Conservation (phyloP, 495 filamentous ascomycete species). For the Cercophora scortea region DNA sequence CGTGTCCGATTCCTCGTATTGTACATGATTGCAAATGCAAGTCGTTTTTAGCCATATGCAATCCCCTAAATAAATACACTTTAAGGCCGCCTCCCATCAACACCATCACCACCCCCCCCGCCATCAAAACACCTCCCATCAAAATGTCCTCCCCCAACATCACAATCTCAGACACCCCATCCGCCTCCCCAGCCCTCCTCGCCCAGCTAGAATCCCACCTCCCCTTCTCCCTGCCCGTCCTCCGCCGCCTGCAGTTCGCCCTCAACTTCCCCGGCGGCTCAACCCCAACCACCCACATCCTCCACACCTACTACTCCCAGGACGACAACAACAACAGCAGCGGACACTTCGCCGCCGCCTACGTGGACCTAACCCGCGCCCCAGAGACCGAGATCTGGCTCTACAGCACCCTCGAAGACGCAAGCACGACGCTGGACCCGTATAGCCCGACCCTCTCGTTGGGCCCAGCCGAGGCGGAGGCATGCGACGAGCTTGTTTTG, state of each 20-base stretch:
- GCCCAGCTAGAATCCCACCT: conserved; percentile 39
- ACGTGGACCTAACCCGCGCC: conserved; percentile 47
- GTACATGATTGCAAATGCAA: no score
- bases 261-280: conserved; percentile 25
- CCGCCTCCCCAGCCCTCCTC: conserved; percentile 28
- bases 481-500: not conserved
- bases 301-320: conserved; percentile 28
- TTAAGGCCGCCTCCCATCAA: not conserved
- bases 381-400: conserved; percentile 56
- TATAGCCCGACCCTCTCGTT: not conserved
- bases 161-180: conserved; percentile 23
- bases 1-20: no score
- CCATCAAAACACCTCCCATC: no score
- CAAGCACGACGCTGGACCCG: not conserved
- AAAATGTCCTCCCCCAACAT: no score
- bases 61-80: no score
- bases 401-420: conserved; percentile 47
- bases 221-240: conserved; percentile 47
- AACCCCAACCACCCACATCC: conserved; percentile 22
- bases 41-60: no score
- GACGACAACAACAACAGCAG: conserved; percentile 2
- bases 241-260: conserved; percentile 53
- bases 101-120: no score
- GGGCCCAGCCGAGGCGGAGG: not conserved
- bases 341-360: conserved; percentile 41